Percentiles rank a stretch among this genome's conserved stretches.
phyloP scores from a whole-genome alignment of 176 grass and related monocot genomes.

The Tuctoria greenei region DNA sequence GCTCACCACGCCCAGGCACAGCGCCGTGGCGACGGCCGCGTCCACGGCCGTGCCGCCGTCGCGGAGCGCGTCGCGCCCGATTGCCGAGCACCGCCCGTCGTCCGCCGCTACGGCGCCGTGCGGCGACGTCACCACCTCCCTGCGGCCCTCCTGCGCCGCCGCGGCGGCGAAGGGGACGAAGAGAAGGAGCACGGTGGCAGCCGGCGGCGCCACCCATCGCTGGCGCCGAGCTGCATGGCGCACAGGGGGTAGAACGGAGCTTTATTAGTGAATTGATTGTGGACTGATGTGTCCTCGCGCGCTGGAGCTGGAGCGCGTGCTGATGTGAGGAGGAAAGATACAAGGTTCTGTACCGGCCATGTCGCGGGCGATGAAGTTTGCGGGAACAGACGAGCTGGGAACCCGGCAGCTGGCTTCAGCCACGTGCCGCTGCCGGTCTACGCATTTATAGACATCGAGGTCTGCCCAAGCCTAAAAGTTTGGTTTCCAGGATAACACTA shows the following conservation, averaged over 20 bases:
- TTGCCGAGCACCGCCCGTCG: conserved; percentile 68
- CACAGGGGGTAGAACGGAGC: neutral
- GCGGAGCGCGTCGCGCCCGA: conserved; percentile 62
- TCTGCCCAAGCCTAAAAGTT: too few species aligned
- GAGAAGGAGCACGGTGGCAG: neutral
- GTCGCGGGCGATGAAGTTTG: too few species aligned
- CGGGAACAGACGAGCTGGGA: too few species aligned
- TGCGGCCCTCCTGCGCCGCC: conserved; percentile 10
- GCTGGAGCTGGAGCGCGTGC: too few species aligned
- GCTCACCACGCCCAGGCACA: conserved; percentile 92
- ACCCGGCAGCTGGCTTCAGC: too few species aligned
- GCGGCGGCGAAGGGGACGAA: conserved; percentile 12
- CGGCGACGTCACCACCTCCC: conserved; percentile 54
- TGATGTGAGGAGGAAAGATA: neutral
- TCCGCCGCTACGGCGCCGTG: conserved; percentile 79
- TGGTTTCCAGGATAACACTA: too few species aligned
- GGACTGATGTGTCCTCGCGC: neutral
- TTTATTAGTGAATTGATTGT: neutral
- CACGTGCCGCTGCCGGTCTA: too few species aligned
- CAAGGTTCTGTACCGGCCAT: conserved; percentile 25
- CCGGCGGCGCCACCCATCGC: conserved; percentile 2
- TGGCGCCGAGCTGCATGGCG: conserved; percentile 20
- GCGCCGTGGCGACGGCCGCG: conserved; percentile 49
- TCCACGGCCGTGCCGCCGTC: conserved; percentile 73
- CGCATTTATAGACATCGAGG: too few species aligned